Percentiles rank a stretch among this genome's conserved stretches.
Evolutionary conservation across 805 yeast species (phyloP).

Genomic region (Sugiyamaella valdiviana): DNA sequence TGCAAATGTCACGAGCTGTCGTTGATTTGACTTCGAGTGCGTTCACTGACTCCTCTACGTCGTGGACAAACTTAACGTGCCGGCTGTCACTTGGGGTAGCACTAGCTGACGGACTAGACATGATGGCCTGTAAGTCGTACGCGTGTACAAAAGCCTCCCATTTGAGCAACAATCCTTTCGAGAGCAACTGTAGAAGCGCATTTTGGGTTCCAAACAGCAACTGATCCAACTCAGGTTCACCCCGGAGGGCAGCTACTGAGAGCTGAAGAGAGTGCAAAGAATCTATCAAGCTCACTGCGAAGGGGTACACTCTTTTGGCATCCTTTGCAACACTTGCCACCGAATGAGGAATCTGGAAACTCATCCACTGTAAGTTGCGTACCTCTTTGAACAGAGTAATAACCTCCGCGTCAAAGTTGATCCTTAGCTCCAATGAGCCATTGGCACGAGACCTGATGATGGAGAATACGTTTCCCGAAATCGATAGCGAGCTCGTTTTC

Average conservation of each 20-base stretch:
- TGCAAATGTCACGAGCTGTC: constrained; percentile 29
- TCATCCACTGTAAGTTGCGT: constrained; percentile 43
- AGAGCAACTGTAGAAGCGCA: constrained; percentile 24
- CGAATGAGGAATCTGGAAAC: constrained; percentile 52
- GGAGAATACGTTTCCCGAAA: constrained; percentile 38
- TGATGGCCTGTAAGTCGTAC: constrained; percentile 37
- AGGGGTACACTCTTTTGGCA: constrained; percentile 49
- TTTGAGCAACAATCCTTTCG: constrained; percentile 34
- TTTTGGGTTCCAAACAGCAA: constrained; percentile 19
- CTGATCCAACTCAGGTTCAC: constrained; percentile 38
- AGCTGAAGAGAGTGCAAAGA: constrained; percentile 39
- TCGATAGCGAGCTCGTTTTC: constrained; percentile 11
- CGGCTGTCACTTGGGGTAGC: constrained; percentile 28
- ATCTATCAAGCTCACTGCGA: constrained; percentile 49
- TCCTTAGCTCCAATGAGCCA: constrained; percentile 31
- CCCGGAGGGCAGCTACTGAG: constrained; percentile 29
- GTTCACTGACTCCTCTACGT: constrained; percentile 31
- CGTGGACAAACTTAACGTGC: constrained; percentile 29
- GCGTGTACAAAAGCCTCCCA: constrained; percentile 54
- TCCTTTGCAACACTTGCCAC: constrained; percentile 43
- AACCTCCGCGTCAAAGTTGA: constrained; percentile 47
- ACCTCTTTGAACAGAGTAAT: constrained; percentile 48
- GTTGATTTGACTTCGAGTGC: constrained; percentile 31
- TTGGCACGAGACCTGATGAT: constrained; percentile 25
- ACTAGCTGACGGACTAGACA: constrained; percentile 24